Percentiles rank a stretch among this genome's conserved stretches.
These are phyloP conservation scores for Amauroascus niger DNA, from an alignment of 2,329 filamentous ascomycete species.

Conservation along the genomic window DNA sequence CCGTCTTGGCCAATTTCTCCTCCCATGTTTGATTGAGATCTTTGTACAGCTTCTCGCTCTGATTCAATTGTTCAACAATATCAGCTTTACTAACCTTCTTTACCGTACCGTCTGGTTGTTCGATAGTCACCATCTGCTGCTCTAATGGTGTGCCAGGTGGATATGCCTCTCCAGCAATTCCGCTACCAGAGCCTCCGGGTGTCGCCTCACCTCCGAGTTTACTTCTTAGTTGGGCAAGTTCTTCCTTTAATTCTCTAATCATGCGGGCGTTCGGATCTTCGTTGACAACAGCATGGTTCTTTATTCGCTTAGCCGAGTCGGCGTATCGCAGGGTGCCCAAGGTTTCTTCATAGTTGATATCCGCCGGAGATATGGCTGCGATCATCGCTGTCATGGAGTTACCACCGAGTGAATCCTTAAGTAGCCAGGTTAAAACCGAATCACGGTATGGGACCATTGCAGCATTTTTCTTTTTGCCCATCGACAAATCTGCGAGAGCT, in stretches of 20 bases:
- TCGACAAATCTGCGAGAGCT: constrained; percentile 80
- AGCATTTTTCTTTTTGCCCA: constrained; percentile 65
- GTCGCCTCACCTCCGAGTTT: constrained; percentile 60
- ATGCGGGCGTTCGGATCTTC: constrained; percentile 98
- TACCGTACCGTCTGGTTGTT: constrained; percentile 68
- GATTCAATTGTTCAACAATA: constrained; percentile 89
- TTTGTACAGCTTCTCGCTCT: constrained; percentile 90
- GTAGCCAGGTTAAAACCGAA: constrained; percentile 87
- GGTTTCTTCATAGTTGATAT: constrained; percentile 98
- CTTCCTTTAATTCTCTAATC: constrained; percentile 96
- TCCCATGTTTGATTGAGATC: constrained; percentile 99
- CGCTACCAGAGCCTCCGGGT: constrained; percentile 39
- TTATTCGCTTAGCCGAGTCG: constrained; percentile 96
- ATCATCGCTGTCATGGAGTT: constrained; percentile 99
- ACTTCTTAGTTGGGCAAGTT: constrained; percentile 71
- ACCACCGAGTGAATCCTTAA: constrained; percentile 93
- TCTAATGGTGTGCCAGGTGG: constrained; percentile 85
- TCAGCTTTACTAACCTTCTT: constrained; percentile 98
- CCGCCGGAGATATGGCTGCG: constrained; percentile 92
- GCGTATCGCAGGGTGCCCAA: constrained; percentile 91
- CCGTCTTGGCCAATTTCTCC: constrained; percentile 86
- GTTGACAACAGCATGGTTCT: constrained; percentile 99
- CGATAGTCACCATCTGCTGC: constrained; percentile 93
- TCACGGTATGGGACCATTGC: constrained; percentile 91
- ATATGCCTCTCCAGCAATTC: constrained; percentile 67